Evolutionary conservation across 768 basidiomycete genomes (phyloP), one percentile per base, ranked within the genome.

Genomic region (Mycena leptocephala): DNA sequence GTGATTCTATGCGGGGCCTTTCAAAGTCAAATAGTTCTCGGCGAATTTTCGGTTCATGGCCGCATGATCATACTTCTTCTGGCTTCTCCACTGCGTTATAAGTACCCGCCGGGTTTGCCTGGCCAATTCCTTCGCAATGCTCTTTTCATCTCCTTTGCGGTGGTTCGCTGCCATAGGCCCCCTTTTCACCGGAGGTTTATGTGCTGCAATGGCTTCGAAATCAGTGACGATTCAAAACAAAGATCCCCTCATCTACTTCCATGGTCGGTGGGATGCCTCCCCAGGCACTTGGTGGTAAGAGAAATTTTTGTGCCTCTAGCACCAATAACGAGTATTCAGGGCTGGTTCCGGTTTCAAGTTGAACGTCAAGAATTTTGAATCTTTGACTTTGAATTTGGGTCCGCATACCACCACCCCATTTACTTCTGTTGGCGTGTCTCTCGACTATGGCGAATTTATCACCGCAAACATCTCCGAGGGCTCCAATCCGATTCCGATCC

Each of bases 251-350:
- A 89, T 92, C 28, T 87, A 85, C 76, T 89, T 85, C 70, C 88
- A 90, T 72, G 90, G 90, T 5, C 86, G 90, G 26, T 91, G 90
- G 91, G 91, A 92, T 76, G 61, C 79, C 0, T 86, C 87, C 20
- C 88, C 87, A 7, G 90, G 90, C 56, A 91, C 90, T 8, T 92
- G 90, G 90, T 92, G 91, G 92, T 90, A 74, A 61, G 88, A 24
- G 10, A 7, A 14, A 30, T 11, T 16, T 51, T 30, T 55, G 22
- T 13, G 16, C 11, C 30, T 22, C 61, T 39, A 32, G 58, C 43
- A 5, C 37, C 33, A 37, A 20, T 56, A 37, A 46, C 13, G 2
- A 48, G 1, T 56, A 20, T 58, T 33, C 66, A 92, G 91, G 91
- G 88, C 88, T 24, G 86, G 90, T 26, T 90, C 89, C 26, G 90